phyloP scores from a whole-genome alignment of 2,329 filamentous ascomycete species.

The Ophiostoma quercus region DNA sequence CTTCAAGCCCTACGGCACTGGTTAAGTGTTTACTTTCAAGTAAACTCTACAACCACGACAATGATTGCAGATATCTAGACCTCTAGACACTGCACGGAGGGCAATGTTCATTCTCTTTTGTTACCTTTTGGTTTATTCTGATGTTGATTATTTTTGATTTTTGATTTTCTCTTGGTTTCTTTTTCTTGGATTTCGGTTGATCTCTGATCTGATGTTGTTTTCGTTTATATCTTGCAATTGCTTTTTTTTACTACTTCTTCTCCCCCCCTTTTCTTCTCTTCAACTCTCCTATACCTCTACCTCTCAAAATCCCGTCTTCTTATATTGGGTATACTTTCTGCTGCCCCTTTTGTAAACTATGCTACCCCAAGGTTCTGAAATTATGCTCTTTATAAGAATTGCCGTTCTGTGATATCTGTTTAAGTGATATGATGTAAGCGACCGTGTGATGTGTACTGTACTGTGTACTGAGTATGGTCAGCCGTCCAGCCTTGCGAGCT shows the following conservation, averaged over 20 bases:
- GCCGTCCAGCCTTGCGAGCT: background rate
- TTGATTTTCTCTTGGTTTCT: background rate
- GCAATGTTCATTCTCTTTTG: background rate
- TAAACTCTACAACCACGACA: background rate
- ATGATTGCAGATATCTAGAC: background rate
- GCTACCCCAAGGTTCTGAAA: background rate
- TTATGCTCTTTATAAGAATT: conserved; percentile 15
- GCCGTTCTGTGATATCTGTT: background rate
- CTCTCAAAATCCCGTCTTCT: conserved; percentile 11
- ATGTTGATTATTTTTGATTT: background rate
- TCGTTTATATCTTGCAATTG: conserved; percentile 10
- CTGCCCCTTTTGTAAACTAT: conserved; percentile 6
- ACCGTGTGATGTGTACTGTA: too few species aligned
- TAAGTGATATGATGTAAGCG: background rate
- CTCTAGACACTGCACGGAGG: background rate
- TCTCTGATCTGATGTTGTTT: conserved; percentile 7
- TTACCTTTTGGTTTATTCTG: conserved; percentile 1
- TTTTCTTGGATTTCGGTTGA: background rate
- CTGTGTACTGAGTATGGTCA: background rate
- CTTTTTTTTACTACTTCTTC: background rate
- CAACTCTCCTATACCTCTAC: background rate
- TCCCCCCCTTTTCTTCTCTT: background rate
- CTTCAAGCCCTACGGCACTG: conserved; percentile 21
- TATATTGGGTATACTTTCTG: conserved; percentile 11
- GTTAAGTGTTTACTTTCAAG: conserved; percentile 9